phyloP scores from a whole-genome alignment of 2,329 filamentous ascomycete species.

The Cladophialophora carrionii region DNA sequence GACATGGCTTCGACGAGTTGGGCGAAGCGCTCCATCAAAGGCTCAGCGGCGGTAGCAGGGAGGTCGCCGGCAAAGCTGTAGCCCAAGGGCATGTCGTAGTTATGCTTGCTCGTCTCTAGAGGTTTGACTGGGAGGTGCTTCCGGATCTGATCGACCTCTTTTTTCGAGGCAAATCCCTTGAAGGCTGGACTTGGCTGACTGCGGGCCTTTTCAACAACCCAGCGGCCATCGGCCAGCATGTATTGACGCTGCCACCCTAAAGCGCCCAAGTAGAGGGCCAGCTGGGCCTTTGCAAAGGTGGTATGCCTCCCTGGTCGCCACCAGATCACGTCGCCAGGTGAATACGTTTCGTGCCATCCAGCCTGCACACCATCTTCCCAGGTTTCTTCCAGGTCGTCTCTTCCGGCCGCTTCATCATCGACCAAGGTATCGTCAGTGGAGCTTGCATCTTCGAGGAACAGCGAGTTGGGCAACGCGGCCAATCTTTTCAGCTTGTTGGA shows the following conservation, averaged over 20 bases:
- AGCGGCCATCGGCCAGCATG: slow-evolving; percentile 34
- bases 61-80: slow-evolving; percentile 44
- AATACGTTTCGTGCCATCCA: not conserved
- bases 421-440: slow-evolving; percentile 16
- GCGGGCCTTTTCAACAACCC: slow-evolving; percentile 22
- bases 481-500: slow-evolving; percentile 16
- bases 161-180: slow-evolving; percentile 27
- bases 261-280: slow-evolving; percentile 31
- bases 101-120: slow-evolving; percentile 14
- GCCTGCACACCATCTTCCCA: slow-evolving; percentile 15
- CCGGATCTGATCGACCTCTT: slow-evolving; percentile 32
- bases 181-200: slow-evolving; percentile 17
- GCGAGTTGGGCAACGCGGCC: slow-evolving; percentile 32
- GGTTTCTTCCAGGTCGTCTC: not conserved
- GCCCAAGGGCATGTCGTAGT: slow-evolving; percentile 40
- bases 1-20: slow-evolving; percentile 44
- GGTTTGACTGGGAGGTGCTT: slow-evolving; percentile 32
- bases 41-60: slow-evolving; percentile 45
- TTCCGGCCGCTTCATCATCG: slow-evolving; percentile 18
- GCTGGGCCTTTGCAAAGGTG: slow-evolving; percentile 19
- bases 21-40: slow-evolving; percentile 44
- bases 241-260: slow-evolving; percentile 30
- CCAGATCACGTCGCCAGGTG: slow-evolving; percentile 28
- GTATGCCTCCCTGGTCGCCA: slow-evolving; percentile 13
- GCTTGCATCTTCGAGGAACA: slow-evolving; percentile 32